Evolutionary conservation across 2,329 filamentous ascomycete genomes (phyloP).

Genomic region (Aphanocladium album): DNA sequence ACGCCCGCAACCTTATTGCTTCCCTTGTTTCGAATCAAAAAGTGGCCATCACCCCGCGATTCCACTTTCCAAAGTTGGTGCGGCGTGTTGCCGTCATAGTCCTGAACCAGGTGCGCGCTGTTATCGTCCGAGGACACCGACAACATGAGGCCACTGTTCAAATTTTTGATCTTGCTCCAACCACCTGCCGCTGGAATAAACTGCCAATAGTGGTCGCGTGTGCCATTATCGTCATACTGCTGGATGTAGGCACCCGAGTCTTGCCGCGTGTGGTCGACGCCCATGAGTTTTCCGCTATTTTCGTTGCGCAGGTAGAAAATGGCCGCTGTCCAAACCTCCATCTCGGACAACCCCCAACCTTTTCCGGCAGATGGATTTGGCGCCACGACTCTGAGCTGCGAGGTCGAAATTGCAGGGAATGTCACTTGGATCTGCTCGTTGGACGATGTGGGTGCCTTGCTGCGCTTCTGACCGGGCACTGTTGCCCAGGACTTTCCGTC

Average conservation of each 20-base stretch:
- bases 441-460: slow-evolving; percentile 14
- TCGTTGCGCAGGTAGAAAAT: slow-evolving; percentile 16
- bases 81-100: slow-evolving; percentile 2
- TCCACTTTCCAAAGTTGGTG: slow-evolving; percentile 15
- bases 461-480: neutral
- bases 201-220: slow-evolving; percentile 15
- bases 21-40: slow-evolving; percentile 16
- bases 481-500: slow-evolving; percentile 7
- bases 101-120: slow-evolving; percentile 13
- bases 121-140: slow-evolving; percentile 11
- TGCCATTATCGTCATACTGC: slow-evolving; percentile 15
- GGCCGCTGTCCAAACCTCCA: slow-evolving; percentile 27
- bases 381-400: slow-evolving; percentile 22
- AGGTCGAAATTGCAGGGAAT: slow-evolving; percentile 22
- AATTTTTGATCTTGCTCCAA: slow-evolving; percentile 16
- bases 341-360: slow-evolving; percentile 26
- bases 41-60: slow-evolving; percentile 8
- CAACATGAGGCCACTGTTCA: slow-evolving; percentile 15
- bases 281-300: slow-evolving; percentile 17
- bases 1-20: slow-evolving; percentile 15
- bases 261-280: slow-evolving; percentile 5
- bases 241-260: slow-evolving; percentile 6
- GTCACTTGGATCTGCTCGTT: slow-evolving; percentile 26
- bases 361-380: slow-evolving; percentile 25
- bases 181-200: slow-evolving; percentile 10